Evolutionary conservation across 2,329 filamentous ascomycete species (phyloP).

Genomic region (Blastomyces gilchristii): DNA sequence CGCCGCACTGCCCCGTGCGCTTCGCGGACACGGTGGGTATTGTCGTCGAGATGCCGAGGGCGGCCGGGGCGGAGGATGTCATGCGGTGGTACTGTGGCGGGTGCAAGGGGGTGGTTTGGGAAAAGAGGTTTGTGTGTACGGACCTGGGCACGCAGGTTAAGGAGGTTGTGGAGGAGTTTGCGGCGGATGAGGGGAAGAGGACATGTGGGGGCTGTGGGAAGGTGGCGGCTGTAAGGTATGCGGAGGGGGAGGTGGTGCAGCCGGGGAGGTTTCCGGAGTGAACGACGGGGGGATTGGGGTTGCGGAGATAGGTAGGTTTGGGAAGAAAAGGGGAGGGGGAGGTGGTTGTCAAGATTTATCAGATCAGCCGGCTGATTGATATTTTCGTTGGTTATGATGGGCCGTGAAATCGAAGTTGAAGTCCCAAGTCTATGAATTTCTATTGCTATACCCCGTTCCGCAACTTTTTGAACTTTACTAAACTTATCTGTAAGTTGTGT

Average conservation of each 20-base stretch:
- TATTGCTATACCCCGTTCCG: background rate
- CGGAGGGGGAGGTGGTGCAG: constrained; percentile 35
- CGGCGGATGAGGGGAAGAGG: constrained; percentile 56
- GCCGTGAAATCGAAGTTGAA: background rate
- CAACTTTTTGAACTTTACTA: no score
- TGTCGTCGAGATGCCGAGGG: constrained; percentile 77
- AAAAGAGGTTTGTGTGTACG: constrained; percentile 77
- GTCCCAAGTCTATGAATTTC: background rate
- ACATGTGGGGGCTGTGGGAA: constrained; percentile 68
- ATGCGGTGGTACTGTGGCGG: constrained; percentile 86
- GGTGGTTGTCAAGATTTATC: background rate
- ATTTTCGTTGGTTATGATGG: background rate
- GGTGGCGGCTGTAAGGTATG: constrained; percentile 50
- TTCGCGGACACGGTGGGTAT: constrained; percentile 91
- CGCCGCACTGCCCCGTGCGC: constrained; percentile 89
- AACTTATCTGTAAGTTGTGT: no score
- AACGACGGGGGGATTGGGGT: background rate
- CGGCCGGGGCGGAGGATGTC: constrained; percentile 58
- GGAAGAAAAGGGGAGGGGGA: background rate
- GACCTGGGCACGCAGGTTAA: constrained; percentile 94
- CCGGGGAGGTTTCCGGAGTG: constrained; percentile 31
- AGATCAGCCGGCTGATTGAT: background rate
- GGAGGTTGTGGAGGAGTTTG: constrained; percentile 74
- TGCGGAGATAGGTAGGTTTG: background rate
- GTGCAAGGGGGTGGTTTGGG: constrained; percentile 66